Conservation (phyloP, 2,329 filamentous ascomycete species). For the Lanzia echinophila region DNA sequence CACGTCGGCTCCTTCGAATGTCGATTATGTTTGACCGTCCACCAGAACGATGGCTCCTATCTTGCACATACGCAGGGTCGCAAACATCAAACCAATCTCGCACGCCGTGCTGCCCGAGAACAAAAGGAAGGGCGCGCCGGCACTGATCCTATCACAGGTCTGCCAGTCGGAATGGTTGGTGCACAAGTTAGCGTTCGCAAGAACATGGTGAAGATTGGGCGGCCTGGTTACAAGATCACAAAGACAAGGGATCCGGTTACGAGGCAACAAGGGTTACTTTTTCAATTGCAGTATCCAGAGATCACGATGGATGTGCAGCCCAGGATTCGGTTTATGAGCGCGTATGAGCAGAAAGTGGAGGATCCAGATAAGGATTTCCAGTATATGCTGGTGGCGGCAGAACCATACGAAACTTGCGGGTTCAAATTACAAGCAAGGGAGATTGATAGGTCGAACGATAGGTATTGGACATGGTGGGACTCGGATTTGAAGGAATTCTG, state of each 20-base stretch:
- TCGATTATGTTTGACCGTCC: conserved; percentile 90
- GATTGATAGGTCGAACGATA: conserved; percentile 80
- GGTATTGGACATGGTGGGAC: conserved; percentile 94
- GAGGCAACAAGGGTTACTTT: conserved; percentile 83
- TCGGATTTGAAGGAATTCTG: conserved; percentile 94
- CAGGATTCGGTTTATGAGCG: conserved; percentile 93
- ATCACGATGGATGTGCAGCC: conserved; percentile 70
- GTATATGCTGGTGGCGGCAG: conserved; percentile 89
- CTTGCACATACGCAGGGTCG: conserved; percentile 97
- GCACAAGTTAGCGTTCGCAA: conserved; percentile 55
- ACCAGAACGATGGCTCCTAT: conserved; percentile 98
- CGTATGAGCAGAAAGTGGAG: conserved; percentile 92
- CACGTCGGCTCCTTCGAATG: conserved; percentile 98
- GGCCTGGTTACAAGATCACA: conserved; percentile 95
- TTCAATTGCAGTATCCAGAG: conserved; percentile 93
- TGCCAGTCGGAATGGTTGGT: conserved; percentile 71
- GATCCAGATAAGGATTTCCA: conserved; percentile 92
- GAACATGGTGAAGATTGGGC: conserved; percentile 89
- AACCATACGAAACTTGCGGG: conserved; percentile 95
- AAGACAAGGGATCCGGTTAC: conserved; percentile 89
- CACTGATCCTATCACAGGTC: conserved; percentile 59
- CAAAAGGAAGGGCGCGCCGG: conserved; percentile 73
- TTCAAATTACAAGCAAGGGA: conserved; percentile 95
- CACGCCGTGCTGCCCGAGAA: conserved; percentile 89
- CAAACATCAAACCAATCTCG: conserved; percentile 98